phyloP scores from a whole-genome alignment of 805 yeast genomes.

The Suhomyces kilbournensis region DNA sequence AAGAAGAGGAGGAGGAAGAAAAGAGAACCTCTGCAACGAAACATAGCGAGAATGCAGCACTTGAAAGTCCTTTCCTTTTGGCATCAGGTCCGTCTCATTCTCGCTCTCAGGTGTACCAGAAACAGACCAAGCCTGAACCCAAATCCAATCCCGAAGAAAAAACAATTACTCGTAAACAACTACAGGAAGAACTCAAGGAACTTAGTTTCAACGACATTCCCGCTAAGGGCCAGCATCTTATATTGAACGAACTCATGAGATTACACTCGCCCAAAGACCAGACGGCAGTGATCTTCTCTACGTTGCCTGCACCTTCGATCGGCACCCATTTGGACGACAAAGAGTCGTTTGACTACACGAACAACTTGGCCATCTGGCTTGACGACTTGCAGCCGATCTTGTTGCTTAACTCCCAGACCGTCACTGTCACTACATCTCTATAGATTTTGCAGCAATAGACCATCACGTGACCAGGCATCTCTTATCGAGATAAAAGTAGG shows the following conservation, averaged over 20 bases:
- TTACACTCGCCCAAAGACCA: slow-evolving; percentile 47
- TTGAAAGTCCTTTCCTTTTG: not conserved
- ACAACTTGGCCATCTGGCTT: slow-evolving; percentile 76
- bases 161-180: slow-evolving; percentile 30
- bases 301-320: slow-evolving; percentile 82
- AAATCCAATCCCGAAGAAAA: slow-evolving; percentile 7
- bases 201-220: slow-evolving; percentile 82
- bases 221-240: slow-evolving; percentile 84
- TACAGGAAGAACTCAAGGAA: slow-evolving; percentile 35
- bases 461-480: not conserved
- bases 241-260: slow-evolving; percentile 82
- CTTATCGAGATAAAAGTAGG: not conserved
- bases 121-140: slow-evolving; percentile 3
- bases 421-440: slow-evolving; percentile 93
- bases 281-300: slow-evolving; percentile 79
- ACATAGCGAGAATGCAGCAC: not conserved
- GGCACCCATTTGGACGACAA: slow-evolving; percentile 74
- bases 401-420: slow-evolving; percentile 84
- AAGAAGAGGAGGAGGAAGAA: not conserved
- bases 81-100: slow-evolving; percentile 7
- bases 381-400: slow-evolving; percentile 78
- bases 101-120: slow-evolving; percentile 9
- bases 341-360: slow-evolving; percentile 72
- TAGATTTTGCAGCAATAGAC: slow-evolving; percentile 23
- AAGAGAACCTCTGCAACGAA: not conserved